Conservation (phyloP, 148 eudicot genomes). For the Vaccinium vitisidaea region DNA sequence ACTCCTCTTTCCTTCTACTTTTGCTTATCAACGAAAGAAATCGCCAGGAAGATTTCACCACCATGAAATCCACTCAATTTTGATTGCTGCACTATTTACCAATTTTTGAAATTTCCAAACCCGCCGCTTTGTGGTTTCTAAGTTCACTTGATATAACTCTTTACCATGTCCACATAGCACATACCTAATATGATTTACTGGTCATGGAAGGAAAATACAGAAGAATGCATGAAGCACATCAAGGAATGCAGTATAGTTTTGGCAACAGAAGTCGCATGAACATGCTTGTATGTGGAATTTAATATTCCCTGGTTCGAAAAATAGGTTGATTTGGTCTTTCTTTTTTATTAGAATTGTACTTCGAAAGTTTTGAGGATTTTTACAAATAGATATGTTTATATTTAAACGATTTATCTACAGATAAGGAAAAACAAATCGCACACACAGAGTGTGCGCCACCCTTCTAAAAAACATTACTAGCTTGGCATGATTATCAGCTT, state of each 20-base stretch:
- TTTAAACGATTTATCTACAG: neutral
- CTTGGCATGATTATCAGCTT: neutral
- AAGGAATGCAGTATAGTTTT: neutral
- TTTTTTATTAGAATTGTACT: neutral
- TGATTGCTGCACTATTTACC: neutral
- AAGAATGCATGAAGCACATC: neutral
- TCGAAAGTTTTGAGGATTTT: neutral
- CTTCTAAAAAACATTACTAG: neutral
- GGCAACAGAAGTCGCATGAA: neutral
- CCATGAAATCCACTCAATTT: neutral
- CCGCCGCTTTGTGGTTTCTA: neutral
- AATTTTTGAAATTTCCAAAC: neutral
- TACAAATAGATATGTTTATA: neutral
- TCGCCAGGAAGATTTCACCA: neutral
- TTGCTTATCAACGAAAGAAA: neutral
- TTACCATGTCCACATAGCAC: neutral
- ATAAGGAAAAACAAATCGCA: neutral
- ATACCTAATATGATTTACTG: neutral
- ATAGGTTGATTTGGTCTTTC: neutral
- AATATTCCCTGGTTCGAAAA: neutral
- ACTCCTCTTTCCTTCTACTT: neutral
- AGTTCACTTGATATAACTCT: neutral
- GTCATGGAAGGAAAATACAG: neutral
- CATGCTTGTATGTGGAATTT: neutral
- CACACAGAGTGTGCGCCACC: neutral